A percentile compares a stretch with the other conserved stretches of the same genome.
These are phyloP conservation scores for Botrytis tulipae DNA, from an alignment of 2,329 filamentous ascomycete genomes.

Conservation along the genomic window DNA sequence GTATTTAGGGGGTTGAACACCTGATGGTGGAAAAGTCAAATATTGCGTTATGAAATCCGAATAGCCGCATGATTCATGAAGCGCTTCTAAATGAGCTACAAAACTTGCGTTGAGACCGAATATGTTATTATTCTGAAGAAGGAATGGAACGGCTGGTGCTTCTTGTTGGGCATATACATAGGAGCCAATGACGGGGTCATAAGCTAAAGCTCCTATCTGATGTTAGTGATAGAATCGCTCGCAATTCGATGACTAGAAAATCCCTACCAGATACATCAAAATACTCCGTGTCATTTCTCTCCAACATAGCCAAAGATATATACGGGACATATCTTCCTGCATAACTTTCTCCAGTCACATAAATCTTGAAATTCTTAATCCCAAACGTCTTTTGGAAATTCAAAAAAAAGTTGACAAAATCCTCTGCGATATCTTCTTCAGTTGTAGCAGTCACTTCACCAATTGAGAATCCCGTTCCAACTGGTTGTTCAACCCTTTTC, in stretches of 20 bases:
- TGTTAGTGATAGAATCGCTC: background rate
- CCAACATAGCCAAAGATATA: background rate
- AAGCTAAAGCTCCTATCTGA: conserved; percentile 26
- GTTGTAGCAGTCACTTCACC: conserved; percentile 38
- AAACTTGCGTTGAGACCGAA: background rate
- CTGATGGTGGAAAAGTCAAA: background rate
- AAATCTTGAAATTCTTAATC: conserved; percentile 52
- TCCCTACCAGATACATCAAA: background rate
- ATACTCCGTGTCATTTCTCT: background rate
- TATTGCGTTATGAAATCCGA: background rate
- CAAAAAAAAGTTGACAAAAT: conserved; percentile 52
- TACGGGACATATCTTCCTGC: background rate
- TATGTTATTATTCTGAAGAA: conserved; percentile 37
- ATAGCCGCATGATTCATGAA: background rate
- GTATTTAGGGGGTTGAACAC: background rate
- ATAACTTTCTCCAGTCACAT: conserved; percentile 55
- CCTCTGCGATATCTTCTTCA: conserved; percentile 46
- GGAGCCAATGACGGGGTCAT: conserved; percentile 29
- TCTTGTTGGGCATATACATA: conserved; percentile 25
- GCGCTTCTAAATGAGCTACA: background rate
- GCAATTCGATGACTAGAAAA: background rate
- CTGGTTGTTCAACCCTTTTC: conserved; percentile 49
- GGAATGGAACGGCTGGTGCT: conserved; percentile 43
- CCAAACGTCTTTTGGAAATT: conserved; percentile 55
- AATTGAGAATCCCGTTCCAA: conserved; percentile 37